A percentile compares a stretch with the other conserved stretches of the same genome.
Conservation (phyloP, 768 basidiomycete species). For the Russula compacta region DNA sequence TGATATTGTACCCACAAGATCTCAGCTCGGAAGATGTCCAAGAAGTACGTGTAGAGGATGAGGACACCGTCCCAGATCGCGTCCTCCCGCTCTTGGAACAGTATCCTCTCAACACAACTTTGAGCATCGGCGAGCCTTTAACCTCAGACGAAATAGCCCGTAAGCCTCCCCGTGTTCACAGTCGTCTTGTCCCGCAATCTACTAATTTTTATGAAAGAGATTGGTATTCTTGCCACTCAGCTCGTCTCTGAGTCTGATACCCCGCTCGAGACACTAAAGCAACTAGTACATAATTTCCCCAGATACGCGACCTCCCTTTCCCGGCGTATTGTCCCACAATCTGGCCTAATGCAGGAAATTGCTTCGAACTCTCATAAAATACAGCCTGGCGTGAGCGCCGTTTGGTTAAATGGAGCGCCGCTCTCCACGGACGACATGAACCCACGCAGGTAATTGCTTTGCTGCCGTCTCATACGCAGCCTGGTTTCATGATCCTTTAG, state of each 20-base stretch:
- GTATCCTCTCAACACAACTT: slow-evolving; percentile 30
- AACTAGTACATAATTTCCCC: slow-evolving; percentile 83
- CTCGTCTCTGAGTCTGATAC: slow-evolving; percentile 54
- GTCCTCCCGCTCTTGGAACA: slow-evolving; percentile 10
- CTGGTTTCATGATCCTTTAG: slow-evolving; percentile 26
- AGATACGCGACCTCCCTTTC: slow-evolving; percentile 70
- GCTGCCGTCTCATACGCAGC: background rate
- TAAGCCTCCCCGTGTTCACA: slow-evolving; percentile 2
- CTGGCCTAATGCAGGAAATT: slow-evolving; percentile 46
- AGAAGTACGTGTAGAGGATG: slow-evolving; percentile 10
- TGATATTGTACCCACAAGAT: background rate
- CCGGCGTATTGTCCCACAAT: slow-evolving; percentile 51
- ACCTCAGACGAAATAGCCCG: slow-evolving; percentile 42
- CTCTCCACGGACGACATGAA: slow-evolving; percentile 57
- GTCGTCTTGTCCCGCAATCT: slow-evolving; percentile 29
- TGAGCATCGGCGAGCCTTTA: slow-evolving; percentile 37
- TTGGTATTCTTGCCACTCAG: slow-evolving; percentile 68
- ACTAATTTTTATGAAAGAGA: slow-evolving; percentile 34
- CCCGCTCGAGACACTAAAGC: slow-evolving; percentile 48
- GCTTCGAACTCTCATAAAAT: slow-evolving; percentile 45
- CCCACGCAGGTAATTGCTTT: slow-evolving; percentile 45
- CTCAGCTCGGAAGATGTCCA: slow-evolving; percentile 3
- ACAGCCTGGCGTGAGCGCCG: slow-evolving; percentile 43
- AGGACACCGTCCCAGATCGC: slow-evolving; percentile 9
- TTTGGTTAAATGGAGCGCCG: slow-evolving; percentile 76